Evolutionary conservation across 805 yeast genomes (phyloP).

Genomic region (Saccharomycopsis microspora): DNA sequence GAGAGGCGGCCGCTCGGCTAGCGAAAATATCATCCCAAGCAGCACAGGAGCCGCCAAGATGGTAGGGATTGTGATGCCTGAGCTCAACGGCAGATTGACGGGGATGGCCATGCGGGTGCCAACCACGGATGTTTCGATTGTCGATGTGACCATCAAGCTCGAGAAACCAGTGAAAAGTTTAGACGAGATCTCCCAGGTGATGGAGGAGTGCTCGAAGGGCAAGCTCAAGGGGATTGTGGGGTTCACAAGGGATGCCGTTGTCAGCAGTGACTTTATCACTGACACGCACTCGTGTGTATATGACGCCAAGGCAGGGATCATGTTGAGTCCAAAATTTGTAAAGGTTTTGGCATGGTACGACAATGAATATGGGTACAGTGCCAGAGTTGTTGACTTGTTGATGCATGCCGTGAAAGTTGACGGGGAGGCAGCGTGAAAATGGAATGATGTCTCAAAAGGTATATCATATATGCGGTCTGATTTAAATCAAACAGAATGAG

Average conservation of each 20-base stretch:
- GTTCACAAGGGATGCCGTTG: slow-evolving; percentile 89
- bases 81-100: slow-evolving; percentile 83
- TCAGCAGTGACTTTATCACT: slow-evolving; percentile 79
- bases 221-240: slow-evolving; percentile 73
- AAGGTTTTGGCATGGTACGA: slow-evolving; percentile 93
- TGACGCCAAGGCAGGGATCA: slow-evolving; percentile 86
- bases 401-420: background rate
- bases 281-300: slow-evolving; percentile 80
- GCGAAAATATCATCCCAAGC: slow-evolving; percentile 90
- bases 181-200: slow-evolving; percentile 69
- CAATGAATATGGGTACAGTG: slow-evolving; percentile 92
- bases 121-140: slow-evolving; percentile 87
- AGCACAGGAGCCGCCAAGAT: slow-evolving; percentile 98
- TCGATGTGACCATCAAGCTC: slow-evolving; percentile 80
- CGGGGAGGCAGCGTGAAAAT: background rate
- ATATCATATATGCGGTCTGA: no score
- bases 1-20: slow-evolving; percentile 98
- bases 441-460: no score
- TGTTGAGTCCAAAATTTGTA: slow-evolving; percentile 78
- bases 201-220: slow-evolving; percentile 71
- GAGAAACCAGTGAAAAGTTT: slow-evolving; percentile 57
- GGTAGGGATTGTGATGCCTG: slow-evolving; percentile 90
- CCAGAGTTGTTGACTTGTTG: slow-evolving; percentile 87
- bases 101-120: slow-evolving; percentile 94
- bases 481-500: no score